Evolutionary conservation across 148 eudicot genomes (phyloP).

Genomic region (Salicornia ramosissima): DNA sequence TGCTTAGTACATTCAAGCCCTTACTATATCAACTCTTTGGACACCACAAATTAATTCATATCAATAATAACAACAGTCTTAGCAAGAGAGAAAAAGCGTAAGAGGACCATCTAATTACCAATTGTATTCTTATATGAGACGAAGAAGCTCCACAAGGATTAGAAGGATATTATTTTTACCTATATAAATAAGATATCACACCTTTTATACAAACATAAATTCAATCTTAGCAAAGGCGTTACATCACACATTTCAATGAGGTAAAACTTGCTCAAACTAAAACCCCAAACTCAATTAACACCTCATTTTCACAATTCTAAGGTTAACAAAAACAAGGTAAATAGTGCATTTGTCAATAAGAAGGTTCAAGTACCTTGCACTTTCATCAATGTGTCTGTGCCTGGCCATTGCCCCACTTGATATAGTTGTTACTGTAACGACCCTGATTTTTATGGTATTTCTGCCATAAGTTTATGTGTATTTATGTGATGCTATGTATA

Average conservation of each 20-base stretch:
- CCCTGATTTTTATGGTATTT: too few species aligned
- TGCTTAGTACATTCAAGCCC: too few species aligned
- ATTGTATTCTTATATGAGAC: neutral
- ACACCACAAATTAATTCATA: too few species aligned
- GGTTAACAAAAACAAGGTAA: neutral
- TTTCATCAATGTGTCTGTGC: constrained; percentile 24
- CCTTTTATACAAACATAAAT: too few species aligned
- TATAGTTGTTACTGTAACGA: too few species aligned
- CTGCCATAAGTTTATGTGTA: too few species aligned
- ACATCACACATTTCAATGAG: neutral
- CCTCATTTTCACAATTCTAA: neutral
- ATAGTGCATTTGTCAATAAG: neutral
- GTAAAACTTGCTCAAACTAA: neutral
- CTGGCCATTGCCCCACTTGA: constrained; percentile 20
- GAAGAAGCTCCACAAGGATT: neutral
- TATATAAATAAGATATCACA: neutral
- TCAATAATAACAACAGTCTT: too few species aligned
- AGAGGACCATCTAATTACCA: too few species aligned
- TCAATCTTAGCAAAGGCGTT: neutral
- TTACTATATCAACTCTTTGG: too few species aligned
- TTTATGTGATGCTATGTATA: too few species aligned
- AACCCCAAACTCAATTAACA: neutral
- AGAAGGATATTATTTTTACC: too few species aligned
- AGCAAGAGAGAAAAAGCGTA: too few species aligned
- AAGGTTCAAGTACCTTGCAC: constrained; percentile 43